phyloP scores from a whole-genome alignment of 768 basidiomycete species.

The Fomitopsis pulvina region DNA sequence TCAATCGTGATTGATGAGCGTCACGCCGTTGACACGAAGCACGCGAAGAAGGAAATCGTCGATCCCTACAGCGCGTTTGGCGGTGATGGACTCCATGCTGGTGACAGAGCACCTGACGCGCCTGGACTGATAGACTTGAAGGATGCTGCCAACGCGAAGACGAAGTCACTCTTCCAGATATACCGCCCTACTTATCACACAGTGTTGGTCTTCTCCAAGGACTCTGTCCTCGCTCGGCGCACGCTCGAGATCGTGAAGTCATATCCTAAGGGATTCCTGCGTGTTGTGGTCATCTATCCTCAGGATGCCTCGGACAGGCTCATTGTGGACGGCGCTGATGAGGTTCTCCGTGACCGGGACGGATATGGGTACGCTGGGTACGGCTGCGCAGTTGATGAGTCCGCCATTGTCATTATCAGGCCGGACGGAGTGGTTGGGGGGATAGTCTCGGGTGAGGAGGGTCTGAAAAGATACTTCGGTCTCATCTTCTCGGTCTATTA shows the following conservation, averaged over 20 bases:
- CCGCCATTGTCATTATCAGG: not conserved
- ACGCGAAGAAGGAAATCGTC: not conserved
- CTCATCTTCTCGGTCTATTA: not conserved
- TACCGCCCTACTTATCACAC: constrained; percentile 24
- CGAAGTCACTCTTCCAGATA: constrained; percentile 21
- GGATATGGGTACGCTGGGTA: constrained; percentile 6
- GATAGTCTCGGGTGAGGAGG: not conserved
- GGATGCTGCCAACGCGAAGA: not conserved
- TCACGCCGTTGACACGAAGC: not conserved
- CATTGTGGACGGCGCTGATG: not conserved
- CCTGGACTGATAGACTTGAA: constrained; percentile 19
- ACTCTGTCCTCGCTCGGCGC: not conserved
- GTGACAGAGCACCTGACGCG: constrained; percentile 41
- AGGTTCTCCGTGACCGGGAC: not conserved
- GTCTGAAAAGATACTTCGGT: constrained; percentile 1
- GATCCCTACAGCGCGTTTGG: constrained; percentile 9
- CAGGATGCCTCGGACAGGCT: not conserved
- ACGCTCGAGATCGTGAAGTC: not conserved
- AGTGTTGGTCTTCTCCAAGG: constrained; percentile 23
- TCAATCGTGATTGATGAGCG: constrained; percentile 35
- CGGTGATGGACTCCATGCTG: constrained; percentile 23
- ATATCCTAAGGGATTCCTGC: not conserved
- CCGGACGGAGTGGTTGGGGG: constrained; percentile 6
- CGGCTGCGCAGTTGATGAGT: not conserved
- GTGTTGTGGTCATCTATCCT: not conserved